phyloP scores from a whole-genome alignment of 495 filamentous ascomycete species.

The Lepidopterella palustris region DNA sequence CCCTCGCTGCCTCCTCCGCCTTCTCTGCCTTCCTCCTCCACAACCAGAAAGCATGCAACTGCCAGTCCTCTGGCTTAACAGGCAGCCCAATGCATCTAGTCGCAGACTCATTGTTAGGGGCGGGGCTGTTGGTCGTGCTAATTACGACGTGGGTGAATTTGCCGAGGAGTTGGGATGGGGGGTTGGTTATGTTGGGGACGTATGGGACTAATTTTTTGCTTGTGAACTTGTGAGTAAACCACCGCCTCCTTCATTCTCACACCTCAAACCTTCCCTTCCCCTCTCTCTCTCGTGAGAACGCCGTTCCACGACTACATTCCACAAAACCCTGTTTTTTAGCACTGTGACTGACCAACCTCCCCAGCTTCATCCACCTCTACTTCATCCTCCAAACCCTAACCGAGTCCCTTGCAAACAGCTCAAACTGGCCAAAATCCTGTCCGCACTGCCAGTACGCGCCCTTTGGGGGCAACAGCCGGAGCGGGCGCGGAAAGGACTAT shows the following conservation, averaged over 20 bases:
- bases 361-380: slow-evolving; percentile 14
- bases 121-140: slow-evolving; percentile 8
- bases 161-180: not conserved
- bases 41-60: slow-evolving; percentile 10
- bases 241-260: not conserved
- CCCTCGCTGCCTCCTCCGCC: slow-evolving; percentile 13
- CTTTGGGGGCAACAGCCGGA: not conserved
- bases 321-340: not conserved
- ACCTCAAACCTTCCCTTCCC: too few species aligned
- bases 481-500: slow-evolving; percentile 3
- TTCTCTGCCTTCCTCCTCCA: slow-evolving; percentile 11
- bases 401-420: not conserved
- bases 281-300: too few species aligned
- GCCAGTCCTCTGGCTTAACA: slow-evolving; percentile 8
- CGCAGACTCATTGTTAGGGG: slow-evolving; percentile 3
- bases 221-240: slow-evolving; percentile 14
- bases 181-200: slow-evolving; percentile 16
- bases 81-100: slow-evolving; percentile 10
- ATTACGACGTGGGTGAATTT: slow-evolving; percentile 12
- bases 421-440: not conserved
- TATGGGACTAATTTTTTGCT: slow-evolving; percentile 17
- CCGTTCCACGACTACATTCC: too few species aligned
- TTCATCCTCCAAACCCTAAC: slow-evolving; percentile 6
- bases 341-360: not conserved
- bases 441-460: slow-evolving; percentile 14